These are phyloP conservation scores for Scenedesmus sp. DNA, from an alignment of 163 green algal species.

Conservation along the genomic window DNA sequence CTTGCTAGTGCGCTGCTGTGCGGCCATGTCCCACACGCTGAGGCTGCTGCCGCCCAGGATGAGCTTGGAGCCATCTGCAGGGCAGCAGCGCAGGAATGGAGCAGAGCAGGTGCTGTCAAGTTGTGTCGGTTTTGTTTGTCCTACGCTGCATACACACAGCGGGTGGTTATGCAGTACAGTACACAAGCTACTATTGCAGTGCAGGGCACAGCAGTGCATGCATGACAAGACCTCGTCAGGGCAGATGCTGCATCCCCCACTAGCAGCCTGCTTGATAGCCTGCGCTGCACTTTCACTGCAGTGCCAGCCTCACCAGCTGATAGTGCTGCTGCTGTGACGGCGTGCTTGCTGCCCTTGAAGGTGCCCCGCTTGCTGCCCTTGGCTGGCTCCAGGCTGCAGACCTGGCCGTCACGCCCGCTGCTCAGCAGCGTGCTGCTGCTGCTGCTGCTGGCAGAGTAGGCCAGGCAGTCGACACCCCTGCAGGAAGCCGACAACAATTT, in stretches of 20 bases:
- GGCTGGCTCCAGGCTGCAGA: conserved; percentile 12
- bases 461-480: conserved; percentile 54
- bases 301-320: conserved; percentile 32
- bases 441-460: not conserved
- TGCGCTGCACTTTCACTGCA: not conserved
- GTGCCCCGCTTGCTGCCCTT: conserved; percentile 19
- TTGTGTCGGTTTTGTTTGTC: too few species aligned
- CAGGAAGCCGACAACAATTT: not conserved
- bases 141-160: too few species aligned
- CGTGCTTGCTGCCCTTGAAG: conserved; percentile 55
- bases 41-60: conserved; percentile 49
- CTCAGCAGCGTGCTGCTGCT: conserved; percentile 28
- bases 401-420: conserved; percentile 44
- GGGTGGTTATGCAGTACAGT: too few species aligned
- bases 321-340: conserved; percentile 40
- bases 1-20: conserved; percentile 44
- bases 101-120: not conserved
- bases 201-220: too few species aligned
- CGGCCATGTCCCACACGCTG: conserved; percentile 48
- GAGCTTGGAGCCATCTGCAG: conserved; percentile 46
- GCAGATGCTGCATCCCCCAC: not conserved
- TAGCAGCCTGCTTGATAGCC: not conserved
- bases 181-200: too few species aligned
- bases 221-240: too few species aligned
- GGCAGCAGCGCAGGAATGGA: not conserved